Evolutionary conservation across 495 filamentous ascomycete species (phyloP), one percentile per base, ranked within the genome.

Genomic region (Darksidea phi): DNA sequence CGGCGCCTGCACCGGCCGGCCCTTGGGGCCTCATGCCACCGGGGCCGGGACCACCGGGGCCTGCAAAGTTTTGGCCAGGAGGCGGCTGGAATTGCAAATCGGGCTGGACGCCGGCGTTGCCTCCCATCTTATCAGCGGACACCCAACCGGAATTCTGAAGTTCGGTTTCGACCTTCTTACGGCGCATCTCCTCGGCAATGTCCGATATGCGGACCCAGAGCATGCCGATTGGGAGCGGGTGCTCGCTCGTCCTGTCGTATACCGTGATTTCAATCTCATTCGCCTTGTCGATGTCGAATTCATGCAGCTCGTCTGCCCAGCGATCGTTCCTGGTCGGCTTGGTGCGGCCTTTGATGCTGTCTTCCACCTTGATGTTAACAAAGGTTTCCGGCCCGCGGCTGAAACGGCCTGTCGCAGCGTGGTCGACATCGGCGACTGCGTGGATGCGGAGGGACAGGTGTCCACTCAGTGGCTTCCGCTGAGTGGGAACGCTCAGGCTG

Each of bases 201-300:
- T 99, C 94, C 37, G 95, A 93, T 69, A 99, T 93, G 42, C 94
- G 82, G 61, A 99, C 82, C 94, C 94, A 99, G 6, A 97, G 79
- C 82, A 99, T 86, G 55, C 88, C 94, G 64, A 99, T 95, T 37
- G 94, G 94, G 46, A 95, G 82, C 1, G 92, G 87, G 66, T 95
- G 88, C 58, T 95, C 91, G 63, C 88, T 86, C 23, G 85, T 82
- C 75, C 96, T 96, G 70, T 99, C 94, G 73, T 97, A 99, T 28
- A 97, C 93, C 0, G 90, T 97, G 45, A 99, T 81, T 71, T 99
- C 94, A 53, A 99, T 88, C 75, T 99, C 94, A 72, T 99, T 97
- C 50, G 95, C 94, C 77, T 97, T 97, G 67, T 99, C 95, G 43
- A 97, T 91, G 61, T 91, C 88, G 57, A 97, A 84, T 47, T 84